Evolutionary conservation across 108 stramenopile species (phyloP).

Genomic region (Cylindrotheca closterium): DNA sequence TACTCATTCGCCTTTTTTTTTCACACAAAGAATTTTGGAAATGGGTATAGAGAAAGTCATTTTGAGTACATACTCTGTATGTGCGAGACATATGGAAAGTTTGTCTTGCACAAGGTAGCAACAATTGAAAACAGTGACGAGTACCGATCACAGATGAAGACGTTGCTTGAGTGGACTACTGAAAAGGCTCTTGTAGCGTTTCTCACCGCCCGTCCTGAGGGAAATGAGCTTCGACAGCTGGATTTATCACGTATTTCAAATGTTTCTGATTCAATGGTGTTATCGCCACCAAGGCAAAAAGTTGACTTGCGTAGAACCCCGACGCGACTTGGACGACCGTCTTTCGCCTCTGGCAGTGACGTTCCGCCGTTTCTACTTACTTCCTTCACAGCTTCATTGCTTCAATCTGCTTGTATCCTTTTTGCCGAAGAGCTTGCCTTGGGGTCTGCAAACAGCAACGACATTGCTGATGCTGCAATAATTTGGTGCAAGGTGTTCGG

Average conservation of each 20-base stretch:
- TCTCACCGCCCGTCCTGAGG: slow-evolving; percentile 5
- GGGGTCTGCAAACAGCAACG: slow-evolving; percentile 20
- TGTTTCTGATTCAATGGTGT: slow-evolving; percentile 17
- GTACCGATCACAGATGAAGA: slow-evolving; percentile 28
- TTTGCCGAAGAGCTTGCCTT: slow-evolving; percentile 40
- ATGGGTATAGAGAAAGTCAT: slow-evolving; percentile 17
- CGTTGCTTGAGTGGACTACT: slow-evolving; percentile 65
- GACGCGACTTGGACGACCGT: background rate
- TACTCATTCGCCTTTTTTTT: background rate
- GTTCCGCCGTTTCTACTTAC: background rate
- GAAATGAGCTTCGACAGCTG: slow-evolving; percentile 45
- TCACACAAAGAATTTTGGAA: slow-evolving; percentile 1
- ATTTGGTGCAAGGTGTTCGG: slow-evolving; percentile 30
- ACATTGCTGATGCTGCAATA: slow-evolving; percentile 18
- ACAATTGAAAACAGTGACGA: slow-evolving; percentile 7
- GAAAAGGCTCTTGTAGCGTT: slow-evolving; percentile 57
- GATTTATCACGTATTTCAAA: slow-evolving; percentile 64
- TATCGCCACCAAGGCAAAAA: slow-evolving; percentile 30
- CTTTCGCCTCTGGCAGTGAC: background rate
- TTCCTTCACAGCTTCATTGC: slow-evolving; percentile 1
- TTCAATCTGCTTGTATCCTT: slow-evolving; percentile 41
- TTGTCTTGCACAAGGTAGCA: slow-evolving; percentile 69
- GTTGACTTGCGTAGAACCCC: slow-evolving; percentile 23
- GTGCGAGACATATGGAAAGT: slow-evolving; percentile 58
- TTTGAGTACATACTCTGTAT: slow-evolving; percentile 34